Evolutionary conservation across 768 basidiomycete genomes (phyloP).

Genomic region (Sarcodon aspratus): DNA sequence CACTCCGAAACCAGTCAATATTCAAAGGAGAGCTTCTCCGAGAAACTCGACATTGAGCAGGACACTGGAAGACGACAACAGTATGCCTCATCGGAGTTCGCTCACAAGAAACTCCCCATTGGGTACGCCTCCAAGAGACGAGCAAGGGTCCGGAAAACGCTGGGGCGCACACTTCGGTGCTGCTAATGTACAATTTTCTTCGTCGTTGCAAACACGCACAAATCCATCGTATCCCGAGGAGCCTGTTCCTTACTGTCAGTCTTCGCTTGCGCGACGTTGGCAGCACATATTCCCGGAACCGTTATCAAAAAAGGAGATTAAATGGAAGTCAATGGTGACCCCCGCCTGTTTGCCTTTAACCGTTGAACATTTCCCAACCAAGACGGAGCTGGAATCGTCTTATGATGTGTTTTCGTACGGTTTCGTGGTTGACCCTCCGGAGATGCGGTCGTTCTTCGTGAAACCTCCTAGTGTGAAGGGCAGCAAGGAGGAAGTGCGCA

Average conservation of each 20-base stretch:
- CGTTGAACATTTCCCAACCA: constrained; percentile 77
- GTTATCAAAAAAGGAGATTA: constrained; percentile 73
- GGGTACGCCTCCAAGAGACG: constrained; percentile 62
- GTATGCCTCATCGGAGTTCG: constrained; percentile 32
- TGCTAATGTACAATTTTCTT: constrained; percentile 28
- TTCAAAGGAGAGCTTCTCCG: constrained; percentile 11
- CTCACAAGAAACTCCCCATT: constrained; percentile 50
- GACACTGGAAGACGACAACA: constrained; percentile 48
- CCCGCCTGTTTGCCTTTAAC: constrained; percentile 87
- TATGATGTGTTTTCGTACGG: constrained; percentile 84
- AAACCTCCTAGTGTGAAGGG: constrained; percentile 40
- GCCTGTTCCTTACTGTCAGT: constrained; percentile 47
- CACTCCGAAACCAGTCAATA: constrained; percentile 31
- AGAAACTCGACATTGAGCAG: constrained; percentile 36
- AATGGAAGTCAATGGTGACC: constrained; percentile 82
- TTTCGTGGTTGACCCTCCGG: constrained; percentile 73
- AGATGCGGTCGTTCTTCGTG: constrained; percentile 78
- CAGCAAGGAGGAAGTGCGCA: constrained; percentile 44
- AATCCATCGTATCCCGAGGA: constrained; percentile 62
- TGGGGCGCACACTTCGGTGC: constrained; percentile 32
- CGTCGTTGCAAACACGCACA: constrained; percentile 34
- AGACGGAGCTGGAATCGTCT: constrained; percentile 59
- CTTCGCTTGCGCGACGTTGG: constrained; percentile 80
- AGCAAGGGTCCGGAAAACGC: constrained; percentile 37
- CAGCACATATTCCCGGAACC: constrained; percentile 74